A percentile compares a stretch with the other conserved stretches of the same genome.
These are phyloP conservation scores for Microdochium nivale DNA, from an alignment of 2,329 filamentous ascomycete species.

Conservation along the genomic window DNA sequence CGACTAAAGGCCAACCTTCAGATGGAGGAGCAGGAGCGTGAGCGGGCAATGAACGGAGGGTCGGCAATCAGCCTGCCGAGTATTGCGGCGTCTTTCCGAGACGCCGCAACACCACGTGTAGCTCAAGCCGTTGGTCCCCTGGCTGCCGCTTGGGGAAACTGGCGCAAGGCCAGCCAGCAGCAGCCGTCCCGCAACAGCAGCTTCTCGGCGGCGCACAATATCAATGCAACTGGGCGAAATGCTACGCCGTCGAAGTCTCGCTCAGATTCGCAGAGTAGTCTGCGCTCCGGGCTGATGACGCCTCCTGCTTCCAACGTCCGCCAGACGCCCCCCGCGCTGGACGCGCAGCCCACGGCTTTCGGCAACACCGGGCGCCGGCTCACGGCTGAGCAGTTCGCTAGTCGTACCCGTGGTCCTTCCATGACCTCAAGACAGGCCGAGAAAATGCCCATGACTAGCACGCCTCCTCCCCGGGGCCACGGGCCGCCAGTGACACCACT, in stretches of 20 bases:
- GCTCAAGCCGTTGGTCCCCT: conserved; percentile 70
- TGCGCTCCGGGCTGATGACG: conserved; percentile 76
- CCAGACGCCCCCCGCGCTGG: conserved; percentile 12
- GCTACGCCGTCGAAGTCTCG: conserved; percentile 54
- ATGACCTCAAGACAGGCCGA: conserved; percentile 27
- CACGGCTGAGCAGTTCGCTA: conserved; percentile 40
- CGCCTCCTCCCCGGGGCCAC: conserved; percentile 32
- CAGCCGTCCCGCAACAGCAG: conserved; percentile 29
- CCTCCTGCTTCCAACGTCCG: conserved; percentile 73
- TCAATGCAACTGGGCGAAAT: conserved; percentile 15
- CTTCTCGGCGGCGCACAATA: conserved; percentile 35
- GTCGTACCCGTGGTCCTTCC: conserved; percentile 21
- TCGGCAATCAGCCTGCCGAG: conserved; percentile 63
- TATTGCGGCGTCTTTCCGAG: conserved; percentile 66
- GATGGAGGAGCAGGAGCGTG: conserved; percentile 95
- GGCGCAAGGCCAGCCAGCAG: conserved; percentile 62
- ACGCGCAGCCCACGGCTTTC: conserved; percentile 51
- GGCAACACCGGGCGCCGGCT: conserved; percentile 50
- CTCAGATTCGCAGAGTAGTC: conserved; percentile 43
- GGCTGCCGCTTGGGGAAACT: conserved; percentile 93
- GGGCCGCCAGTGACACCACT: conserved; percentile 47
- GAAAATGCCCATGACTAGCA: conserved; percentile 28
- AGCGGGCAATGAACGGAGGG: conserved; percentile 67
- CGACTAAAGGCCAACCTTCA: conserved; percentile 88
- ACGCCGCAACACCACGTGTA: conserved; percentile 73